Base-by-base conservation (phyloP, 164 flowering plant genomes). In the Echeveria elegans region DNA sequence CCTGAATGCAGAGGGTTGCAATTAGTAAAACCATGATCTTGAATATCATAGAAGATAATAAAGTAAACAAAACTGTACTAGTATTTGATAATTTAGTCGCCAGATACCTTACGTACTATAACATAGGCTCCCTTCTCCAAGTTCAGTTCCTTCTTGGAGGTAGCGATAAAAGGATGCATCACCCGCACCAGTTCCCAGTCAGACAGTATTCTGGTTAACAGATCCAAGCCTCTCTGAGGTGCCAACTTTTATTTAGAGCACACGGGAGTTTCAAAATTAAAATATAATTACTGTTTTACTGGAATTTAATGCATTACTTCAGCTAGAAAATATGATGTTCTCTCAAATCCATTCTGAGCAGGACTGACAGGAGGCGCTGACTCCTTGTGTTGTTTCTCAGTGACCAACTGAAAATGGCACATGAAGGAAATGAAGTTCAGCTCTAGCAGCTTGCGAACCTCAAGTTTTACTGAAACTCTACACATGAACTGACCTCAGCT, bases 331-430 rank as follows among this genome's bases (percentile, higher is more conserved):
- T 89, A 95, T 68, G 75, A 73, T 4, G 87, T 82, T 68, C 82
- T 89, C 72, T 78, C 92, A 29, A 86, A 74, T 66, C 68, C 29
- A 65, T 70, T 78, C 56, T 77, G 82, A 34, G 78, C 40, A 56
- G 78, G 69, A 68, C 81, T 66, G 21, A 67, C 77, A 48, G 98
- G 98, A 71, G 99, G 99, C 68, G 94, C 89, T 66, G 96, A 85
- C 71, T 95, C 97, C 80, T 85, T 95, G 63, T 80, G 77, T 62
- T 95, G 99, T 71, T 86, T 92, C 74, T 95, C 99, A 1, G 92
- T 79, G 56, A 92, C 84, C 89, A 95, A 82, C 99, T 95, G 74
- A 64, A 38, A 80, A 37, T 53, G 32, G 61, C 14, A 56, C 19
- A 26, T 31, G 14, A 2, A 11, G 31, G 23, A 26, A 4, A 29